Conservation (phyloP, 192 early-diverging fungal species). For the Geosiphon pyriformis region DNA sequence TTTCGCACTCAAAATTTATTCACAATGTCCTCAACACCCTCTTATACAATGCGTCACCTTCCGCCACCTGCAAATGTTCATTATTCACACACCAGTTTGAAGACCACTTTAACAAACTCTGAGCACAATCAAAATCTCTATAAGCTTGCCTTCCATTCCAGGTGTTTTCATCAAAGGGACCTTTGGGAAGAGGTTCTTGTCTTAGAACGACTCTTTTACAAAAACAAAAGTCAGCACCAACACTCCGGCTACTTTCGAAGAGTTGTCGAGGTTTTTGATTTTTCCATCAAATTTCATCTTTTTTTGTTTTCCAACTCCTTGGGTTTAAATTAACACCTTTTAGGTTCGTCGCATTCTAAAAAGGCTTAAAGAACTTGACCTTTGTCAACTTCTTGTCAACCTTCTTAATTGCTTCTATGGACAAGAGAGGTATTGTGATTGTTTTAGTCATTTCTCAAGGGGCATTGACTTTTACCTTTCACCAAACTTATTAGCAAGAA, state of each 20-base stretch:
- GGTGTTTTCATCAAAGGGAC: conserved; percentile 31
- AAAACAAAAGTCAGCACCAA: conserved; percentile 45
- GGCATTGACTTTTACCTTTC: background rate
- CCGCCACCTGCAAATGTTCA: background rate
- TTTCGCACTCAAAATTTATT: no score
- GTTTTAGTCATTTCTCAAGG: background rate
- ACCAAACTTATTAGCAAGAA: conserved; percentile 3
- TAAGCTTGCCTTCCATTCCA: background rate
- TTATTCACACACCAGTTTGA: background rate
- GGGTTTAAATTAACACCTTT: background rate
- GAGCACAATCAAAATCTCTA: conserved; percentile 8
- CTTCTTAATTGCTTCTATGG: conserved; percentile 19
- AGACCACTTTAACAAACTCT: background rate
- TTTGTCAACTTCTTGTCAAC: conserved; percentile 3
- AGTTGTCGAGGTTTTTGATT: conserved; percentile 31
- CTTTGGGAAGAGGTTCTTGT: conserved; percentile 40
- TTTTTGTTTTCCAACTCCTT: background rate
- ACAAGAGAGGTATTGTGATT: conserved; percentile 2
- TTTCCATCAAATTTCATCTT: background rate
- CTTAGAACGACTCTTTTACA: conserved; percentile 42
- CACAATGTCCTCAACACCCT: no score
- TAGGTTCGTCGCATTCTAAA: conserved; percentile 21
- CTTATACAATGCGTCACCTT: background rate
- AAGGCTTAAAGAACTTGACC: conserved; percentile 23
- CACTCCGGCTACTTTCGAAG: conserved; percentile 36